Conservation (phyloP, 164 flowering plant species). For the Stephania cephalantha region DNA sequence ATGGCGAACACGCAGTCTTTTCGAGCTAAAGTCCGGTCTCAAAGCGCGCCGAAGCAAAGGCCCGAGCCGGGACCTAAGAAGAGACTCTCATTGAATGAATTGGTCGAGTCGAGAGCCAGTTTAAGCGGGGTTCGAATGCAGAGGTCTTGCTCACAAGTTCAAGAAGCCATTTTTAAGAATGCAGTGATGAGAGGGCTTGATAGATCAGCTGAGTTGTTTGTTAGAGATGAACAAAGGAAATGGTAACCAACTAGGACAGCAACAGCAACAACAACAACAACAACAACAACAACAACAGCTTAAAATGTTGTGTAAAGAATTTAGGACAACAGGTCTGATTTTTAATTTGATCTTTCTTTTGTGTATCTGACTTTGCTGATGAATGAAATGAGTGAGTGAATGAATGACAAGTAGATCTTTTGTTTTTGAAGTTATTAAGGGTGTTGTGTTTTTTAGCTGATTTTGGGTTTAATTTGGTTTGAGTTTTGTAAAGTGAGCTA, state of each 20-base stretch:
- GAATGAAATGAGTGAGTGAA: background rate
- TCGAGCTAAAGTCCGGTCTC: conserved; percentile 63
- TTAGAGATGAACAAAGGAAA: conserved; percentile 20
- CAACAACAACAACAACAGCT: background rate
- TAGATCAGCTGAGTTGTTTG: conserved; percentile 20
- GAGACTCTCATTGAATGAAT: conserved; percentile 51
- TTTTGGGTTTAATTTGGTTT: too few species aligned
- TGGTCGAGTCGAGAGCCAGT: conserved; percentile 65
- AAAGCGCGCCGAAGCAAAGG: conserved; percentile 79
- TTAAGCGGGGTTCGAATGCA: conserved; percentile 66
- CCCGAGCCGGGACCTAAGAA: conserved; percentile 57
- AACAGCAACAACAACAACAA: background rate
- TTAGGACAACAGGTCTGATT: background rate
- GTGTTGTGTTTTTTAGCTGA: background rate
- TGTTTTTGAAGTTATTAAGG: too few species aligned
- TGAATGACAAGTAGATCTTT: too few species aligned
- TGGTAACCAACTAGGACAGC: conserved; percentile 9
- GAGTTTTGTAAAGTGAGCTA: background rate
- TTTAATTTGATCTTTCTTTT: background rate
- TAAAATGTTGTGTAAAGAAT: background rate
- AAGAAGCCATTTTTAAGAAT: conserved; percentile 37
- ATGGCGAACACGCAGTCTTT: conserved; percentile 78
- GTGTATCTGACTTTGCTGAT: background rate
- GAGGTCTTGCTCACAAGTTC: conserved; percentile 37
- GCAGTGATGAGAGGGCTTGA: conserved; percentile 31